Base-by-base conservation (phyloP, 1,139 yeast species). In the Arxiozyma slooffiae region DNA sequence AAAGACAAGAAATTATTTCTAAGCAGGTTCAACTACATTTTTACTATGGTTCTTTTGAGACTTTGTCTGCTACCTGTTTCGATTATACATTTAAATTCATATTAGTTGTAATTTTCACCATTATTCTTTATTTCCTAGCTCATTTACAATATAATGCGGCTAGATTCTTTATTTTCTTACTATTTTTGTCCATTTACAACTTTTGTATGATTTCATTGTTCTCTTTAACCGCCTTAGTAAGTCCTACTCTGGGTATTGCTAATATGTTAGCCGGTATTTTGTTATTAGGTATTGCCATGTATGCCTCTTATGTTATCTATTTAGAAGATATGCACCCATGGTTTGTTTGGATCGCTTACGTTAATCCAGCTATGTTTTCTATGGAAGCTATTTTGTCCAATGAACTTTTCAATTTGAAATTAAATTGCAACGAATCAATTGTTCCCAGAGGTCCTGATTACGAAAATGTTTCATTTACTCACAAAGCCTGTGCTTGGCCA, bases 341-440 rank as follows among this genome's bases (percentile, higher is more conserved):
- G 81, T 76, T 77, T 59, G 73, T 74, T 55, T 78, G 82, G 82
- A 72, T 76, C 45, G 74, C 78, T 8, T 78, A 77, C 59, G 66
- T 78, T 49, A 73, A 78, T 57, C 82, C 82, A 1, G 67, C 78
- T 51, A 67, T 71, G 50, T 78, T 75, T 54, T 75, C 74, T 8
- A 77, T 76, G 58, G 81, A 78, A 56, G 68, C 79, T 7, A 67
- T 77, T 57, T 63, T 77, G 53, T 66, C 77, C 9, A 67, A 71
- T 47, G 81, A 78, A 58, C 75, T 78, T 38, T 57, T 61, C 74
- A 74, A 59, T 44, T 38, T 60, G 44, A 56, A 69, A 59, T 46
- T 60, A 62, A 41, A 55, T 54, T 50, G 69, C 64, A 39, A 65
- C 58, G 60, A 69, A 57, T 56, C 70, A 58, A 39, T 74, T 73